A percentile compares a stretch with the other conserved stretches of the same genome.
These are phyloP conservation scores for Phytophthora syringae DNA, from an alignment of 352 stramenopile species.

Conservation along the genomic window DNA sequence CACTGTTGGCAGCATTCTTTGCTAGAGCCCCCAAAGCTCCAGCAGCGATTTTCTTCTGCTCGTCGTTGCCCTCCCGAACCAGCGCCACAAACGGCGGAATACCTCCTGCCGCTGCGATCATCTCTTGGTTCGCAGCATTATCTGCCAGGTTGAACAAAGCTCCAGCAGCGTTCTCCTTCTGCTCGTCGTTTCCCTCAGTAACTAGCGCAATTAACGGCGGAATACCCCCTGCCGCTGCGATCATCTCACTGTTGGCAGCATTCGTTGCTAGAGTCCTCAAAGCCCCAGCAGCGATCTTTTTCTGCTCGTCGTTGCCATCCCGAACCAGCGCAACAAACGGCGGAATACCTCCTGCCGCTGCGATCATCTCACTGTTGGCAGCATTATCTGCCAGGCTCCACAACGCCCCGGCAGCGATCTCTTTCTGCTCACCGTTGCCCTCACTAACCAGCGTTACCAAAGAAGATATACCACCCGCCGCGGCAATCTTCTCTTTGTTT, in stretches of 20 bases:
- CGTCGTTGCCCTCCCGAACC: neutral
- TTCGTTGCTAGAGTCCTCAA: neutral
- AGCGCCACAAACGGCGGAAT: slow-evolving; percentile 5
- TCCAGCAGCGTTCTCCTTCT: slow-evolving; percentile 1
- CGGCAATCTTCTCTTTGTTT: neutral
- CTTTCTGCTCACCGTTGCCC: slow-evolving; percentile 7
- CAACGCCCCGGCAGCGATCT: neutral
- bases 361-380: slow-evolving; percentile 3
- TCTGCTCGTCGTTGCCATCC: neutral
- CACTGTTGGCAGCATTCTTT: neutral
- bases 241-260: neutral
- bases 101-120: slow-evolving; percentile 1
- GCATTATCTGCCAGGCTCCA: neutral
- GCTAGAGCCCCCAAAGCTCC: neutral
- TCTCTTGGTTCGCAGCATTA: neutral
- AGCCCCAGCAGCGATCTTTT: neutral
- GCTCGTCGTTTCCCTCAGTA: neutral
- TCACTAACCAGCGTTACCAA: slow-evolving; percentile 3
- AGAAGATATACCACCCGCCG: neutral
- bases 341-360: slow-evolving; percentile 2
- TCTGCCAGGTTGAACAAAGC: neutral
- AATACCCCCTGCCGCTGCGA: slow-evolving; percentile 1
- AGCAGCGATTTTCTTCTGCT: neutral
- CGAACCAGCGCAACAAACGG: neutral
- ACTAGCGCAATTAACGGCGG: neutral